Evolutionary conservation across 2,329 filamentous ascomycete genomes (phyloP).

Genomic region (Cryphonectria radicalis): DNA sequence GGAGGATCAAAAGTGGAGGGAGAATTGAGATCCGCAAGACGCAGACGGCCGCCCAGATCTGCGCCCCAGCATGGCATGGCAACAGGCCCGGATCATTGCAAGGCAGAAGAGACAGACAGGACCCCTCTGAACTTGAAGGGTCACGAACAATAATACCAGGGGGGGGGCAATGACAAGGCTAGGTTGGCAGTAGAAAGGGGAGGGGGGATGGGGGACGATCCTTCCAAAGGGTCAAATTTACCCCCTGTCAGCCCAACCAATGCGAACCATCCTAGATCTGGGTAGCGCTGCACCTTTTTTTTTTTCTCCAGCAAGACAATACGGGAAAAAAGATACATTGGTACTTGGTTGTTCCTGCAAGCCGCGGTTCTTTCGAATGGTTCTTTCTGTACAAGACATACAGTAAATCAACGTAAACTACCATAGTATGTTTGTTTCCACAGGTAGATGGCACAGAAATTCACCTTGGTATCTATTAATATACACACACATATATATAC

Average conservation of each 20-base stretch:
- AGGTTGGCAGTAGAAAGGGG: neutral
- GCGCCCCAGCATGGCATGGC: neutral
- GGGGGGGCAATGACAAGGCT: neutral
- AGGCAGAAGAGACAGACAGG: neutral
- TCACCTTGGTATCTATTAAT: too few relatives aligned
- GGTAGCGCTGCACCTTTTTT: neutral
- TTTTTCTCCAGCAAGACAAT: neutral
- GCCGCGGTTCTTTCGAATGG: neutral
- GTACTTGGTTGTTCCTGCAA: neutral
- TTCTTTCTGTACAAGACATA: too few relatives aligned
- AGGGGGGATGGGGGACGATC: neutral
- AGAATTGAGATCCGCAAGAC: conserved; percentile 20
- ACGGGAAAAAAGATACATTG: neutral
- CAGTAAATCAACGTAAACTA: neutral
- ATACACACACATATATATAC: too few relatives aligned
- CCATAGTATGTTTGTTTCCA: neutral
- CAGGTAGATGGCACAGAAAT: too few relatives aligned
- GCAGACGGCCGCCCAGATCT: conserved; percentile 1
- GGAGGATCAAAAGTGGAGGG: conserved; percentile 18
- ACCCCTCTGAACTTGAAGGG: neutral
- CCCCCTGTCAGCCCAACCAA: neutral
- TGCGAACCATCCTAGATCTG: neutral
- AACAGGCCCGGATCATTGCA: conserved; percentile 19
- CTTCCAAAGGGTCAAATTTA: conserved; percentile 4
- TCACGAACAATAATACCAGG: too few relatives aligned